Percentiles rank a stretch among this genome's conserved stretches.
These are phyloP conservation scores for Lactarius tabidus DNA, from an alignment of 768 basidiomycete species.

Conservation along the genomic window DNA sequence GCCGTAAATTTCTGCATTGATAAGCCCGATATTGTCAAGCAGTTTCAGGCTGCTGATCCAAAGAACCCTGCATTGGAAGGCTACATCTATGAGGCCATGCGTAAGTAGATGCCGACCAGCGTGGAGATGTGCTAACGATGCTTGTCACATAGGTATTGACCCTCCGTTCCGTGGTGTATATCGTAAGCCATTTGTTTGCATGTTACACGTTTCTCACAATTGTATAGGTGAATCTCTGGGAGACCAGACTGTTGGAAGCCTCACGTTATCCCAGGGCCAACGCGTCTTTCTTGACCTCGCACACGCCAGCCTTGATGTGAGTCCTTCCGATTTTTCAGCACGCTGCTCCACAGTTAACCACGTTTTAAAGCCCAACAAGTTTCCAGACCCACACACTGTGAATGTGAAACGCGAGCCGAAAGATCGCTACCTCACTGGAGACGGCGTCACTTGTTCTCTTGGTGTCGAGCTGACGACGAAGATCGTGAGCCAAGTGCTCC, in stretches of 20 bases:
- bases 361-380: conserved; percentile 43
- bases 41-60: conserved; percentile 36
- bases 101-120: conserved; percentile 41
- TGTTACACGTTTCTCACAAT: not conserved
- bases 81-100: conserved; percentile 63
- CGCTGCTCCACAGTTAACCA: not conserved
- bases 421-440: conserved; percentile 46
- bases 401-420: conserved; percentile 42
- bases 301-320: conserved; percentile 53
- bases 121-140: conserved; percentile 9
- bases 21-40: conserved; percentile 30
- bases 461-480: conserved; percentile 56
- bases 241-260: conserved; percentile 42
- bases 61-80: conserved; percentile 45
- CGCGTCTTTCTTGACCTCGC: conserved; percentile 63
- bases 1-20: conserved; percentile 62
- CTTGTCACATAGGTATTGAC: conserved; percentile 50
- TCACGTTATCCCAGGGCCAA: conserved; percentile 44
- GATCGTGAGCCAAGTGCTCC: conserved; percentile 58
- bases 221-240: conserved; percentile 44
- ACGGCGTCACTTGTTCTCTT: conserved; percentile 44
- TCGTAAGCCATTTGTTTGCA: conserved; percentile 39
- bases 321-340: not conserved
- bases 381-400: conserved; percentile 44
- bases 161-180: conserved; percentile 69